Conservation (phyloP, 768 basidiomycete species). For the Lyophyllum decastes region DNA sequence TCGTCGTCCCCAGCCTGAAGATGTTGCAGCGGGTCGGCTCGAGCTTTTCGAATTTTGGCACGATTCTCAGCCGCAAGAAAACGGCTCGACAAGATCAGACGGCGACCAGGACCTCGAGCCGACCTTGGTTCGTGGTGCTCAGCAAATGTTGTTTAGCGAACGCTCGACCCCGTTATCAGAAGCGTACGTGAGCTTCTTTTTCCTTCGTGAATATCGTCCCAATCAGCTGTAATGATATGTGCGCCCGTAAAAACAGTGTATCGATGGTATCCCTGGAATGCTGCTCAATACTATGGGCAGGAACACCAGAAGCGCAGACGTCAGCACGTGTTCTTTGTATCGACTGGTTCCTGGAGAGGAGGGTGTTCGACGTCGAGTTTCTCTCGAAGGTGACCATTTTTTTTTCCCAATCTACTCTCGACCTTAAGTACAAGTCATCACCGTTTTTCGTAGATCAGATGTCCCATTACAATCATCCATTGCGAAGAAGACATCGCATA, state of each 20-base stretch:
- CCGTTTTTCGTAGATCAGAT: slow-evolving; percentile 19
- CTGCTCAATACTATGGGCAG: slow-evolving; percentile 2
- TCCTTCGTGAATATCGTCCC: background rate
- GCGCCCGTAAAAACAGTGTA: background rate
- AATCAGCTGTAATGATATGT: no score
- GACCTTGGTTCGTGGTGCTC: slow-evolving; percentile 1
- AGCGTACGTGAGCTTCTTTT: slow-evolving; percentile 1
- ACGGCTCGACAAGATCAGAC: background rate
- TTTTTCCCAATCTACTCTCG: background rate
- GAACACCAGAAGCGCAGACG: slow-evolving; percentile 2
- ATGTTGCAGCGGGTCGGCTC: slow-evolving; percentile 5
- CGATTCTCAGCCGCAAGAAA: background rate
- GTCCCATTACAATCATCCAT: slow-evolving; percentile 31
- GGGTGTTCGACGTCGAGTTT: slow-evolving; percentile 8
- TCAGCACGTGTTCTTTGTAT: background rate
- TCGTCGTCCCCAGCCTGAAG: slow-evolving; percentile 5
- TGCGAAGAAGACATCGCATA: slow-evolving; percentile 33
- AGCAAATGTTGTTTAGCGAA: slow-evolving; percentile 4
- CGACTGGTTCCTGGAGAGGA: slow-evolving; percentile 5
- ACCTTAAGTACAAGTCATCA: background rate
- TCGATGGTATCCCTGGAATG: slow-evolving; percentile 6
- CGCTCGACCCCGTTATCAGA: background rate
- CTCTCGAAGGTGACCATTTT: slow-evolving; percentile 19
- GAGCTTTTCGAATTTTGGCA: slow-evolving; percentile 12
- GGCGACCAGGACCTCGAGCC: slow-evolving; percentile 14